phyloP scores from a whole-genome alignment of 495 filamentous ascomycete genomes.

The Penicillium angulare region DNA sequence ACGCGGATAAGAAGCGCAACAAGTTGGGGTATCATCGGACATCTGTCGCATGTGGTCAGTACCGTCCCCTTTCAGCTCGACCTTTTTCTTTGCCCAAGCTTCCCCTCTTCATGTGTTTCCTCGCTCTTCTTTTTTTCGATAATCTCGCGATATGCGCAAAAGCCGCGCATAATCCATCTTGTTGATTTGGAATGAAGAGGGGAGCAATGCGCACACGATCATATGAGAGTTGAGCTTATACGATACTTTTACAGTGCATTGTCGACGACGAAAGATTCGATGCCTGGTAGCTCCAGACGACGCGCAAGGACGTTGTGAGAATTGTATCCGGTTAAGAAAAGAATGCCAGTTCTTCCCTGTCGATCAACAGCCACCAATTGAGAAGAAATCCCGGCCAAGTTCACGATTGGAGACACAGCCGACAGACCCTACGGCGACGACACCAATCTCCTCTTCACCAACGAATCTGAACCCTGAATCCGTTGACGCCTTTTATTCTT shows the following conservation, averaged over 20 bases:
- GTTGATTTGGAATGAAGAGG: too few species aligned
- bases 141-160: not conserved
- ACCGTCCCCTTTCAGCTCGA: too few species aligned
- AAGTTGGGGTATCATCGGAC: conserved; percentile 97
- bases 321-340: conserved; percentile 95
- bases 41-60: conserved; percentile 96
- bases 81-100: too few species aligned
- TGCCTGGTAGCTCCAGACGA: conserved; percentile 82
- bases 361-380: conserved; percentile 70
- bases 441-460: conserved; percentile 43
- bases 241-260: conserved; percentile 65
- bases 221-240: conserved; percentile 4
- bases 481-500: conserved; percentile 43
- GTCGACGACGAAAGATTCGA: conserved; percentile 91
- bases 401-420: conserved; percentile 44
- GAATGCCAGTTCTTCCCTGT: conserved; percentile 94
- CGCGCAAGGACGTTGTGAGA: conserved; percentile 79
- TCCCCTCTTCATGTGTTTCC: not conserved
- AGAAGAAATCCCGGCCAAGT: conserved; percentile 49
- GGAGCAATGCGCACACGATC: not conserved
- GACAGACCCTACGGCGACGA: conserved; percentile 42
- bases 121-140: not conserved
- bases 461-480: conserved; percentile 29
- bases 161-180: not conserved
- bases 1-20: conserved; percentile 81